Evolutionary conservation across 495 filamentous ascomycete species (phyloP), one percentile per base, ranked within the genome.

Genomic region (Daldinia vernicosa): DNA sequence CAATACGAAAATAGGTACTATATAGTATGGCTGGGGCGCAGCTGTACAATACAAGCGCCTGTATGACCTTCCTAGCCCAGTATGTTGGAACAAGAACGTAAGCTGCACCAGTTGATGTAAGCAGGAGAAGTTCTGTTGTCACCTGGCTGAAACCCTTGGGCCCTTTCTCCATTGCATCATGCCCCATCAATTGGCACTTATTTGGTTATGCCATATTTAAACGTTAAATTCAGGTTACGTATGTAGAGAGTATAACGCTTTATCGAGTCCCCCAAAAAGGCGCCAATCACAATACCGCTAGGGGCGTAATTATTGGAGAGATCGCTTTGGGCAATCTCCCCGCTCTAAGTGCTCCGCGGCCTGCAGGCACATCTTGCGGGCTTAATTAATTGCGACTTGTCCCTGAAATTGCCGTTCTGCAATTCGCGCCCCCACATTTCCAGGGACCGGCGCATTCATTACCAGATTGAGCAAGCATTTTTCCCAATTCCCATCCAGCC

Each of bases 371-470:
- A 45, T 35, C 35, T 47, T 24, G 43, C 17, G 43, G 9, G 40
- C 50, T 68, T 73, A 61, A 74, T 68, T 73, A 61, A 74, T 74
- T 74, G 63, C 67, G 71, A 74, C 67, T 74, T 55, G 71, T 60
- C 52, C 47, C 35, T 55, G 58, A 27, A 50, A 70, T 70, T 74
- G 60, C 71, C 71, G 33, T 74, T 74, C 62, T 72, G 35, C 56
- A 55, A 56, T 35, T 58, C 24, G 47, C 28, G 57, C 56, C 70
- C 65, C 70, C 70, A 68, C 70, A 40, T 14, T 58, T 66, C 52
- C 60, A 65, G 65, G 60, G 58, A 65, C 61, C 19, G 47, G 32
- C 59, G 32, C 58, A 61, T 55, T 63, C 58, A 61, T 55, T 63
- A 28, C 57, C 45, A 19, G 45, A 33, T 63, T 51, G 26, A 17